Conservation (phyloP, 768 basidiomycete genomes). For the Mycena galericulata region DNA sequence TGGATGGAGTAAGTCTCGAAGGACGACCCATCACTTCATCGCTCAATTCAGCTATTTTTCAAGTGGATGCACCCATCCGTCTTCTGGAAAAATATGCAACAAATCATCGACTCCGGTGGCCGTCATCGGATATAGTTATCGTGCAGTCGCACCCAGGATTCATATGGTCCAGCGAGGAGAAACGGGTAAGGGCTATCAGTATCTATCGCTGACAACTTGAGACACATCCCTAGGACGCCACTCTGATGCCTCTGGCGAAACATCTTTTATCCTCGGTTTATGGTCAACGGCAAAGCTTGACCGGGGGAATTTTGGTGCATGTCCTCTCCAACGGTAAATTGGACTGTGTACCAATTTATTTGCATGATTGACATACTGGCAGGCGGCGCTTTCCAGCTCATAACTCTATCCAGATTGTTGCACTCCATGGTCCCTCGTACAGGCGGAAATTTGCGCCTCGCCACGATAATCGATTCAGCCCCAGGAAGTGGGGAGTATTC, state of each 20-base stretch:
- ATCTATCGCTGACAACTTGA: not conserved
- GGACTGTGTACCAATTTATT: not conserved
- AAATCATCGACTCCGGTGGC: slow-evolving; percentile 3
- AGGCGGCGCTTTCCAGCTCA: slow-evolving; percentile 15
- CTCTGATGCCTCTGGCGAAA: not conserved
- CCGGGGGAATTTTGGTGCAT: not conserved
- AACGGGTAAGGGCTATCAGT: not conserved
- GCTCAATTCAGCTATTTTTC: too few species aligned
- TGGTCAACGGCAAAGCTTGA: not conserved
- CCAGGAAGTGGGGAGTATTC: slow-evolving; percentile 6
- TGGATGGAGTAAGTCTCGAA: slow-evolving; percentile 3
- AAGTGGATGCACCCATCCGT: slow-evolving; percentile 10
- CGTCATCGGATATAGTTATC: slow-evolving; percentile 1
- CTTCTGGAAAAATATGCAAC: not conserved
- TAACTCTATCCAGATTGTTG: slow-evolving; percentile 1
- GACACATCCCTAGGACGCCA: not conserved
- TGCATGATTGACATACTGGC: not conserved
- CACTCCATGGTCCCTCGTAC: not conserved
- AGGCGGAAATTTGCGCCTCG: not conserved
- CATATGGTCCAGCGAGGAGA: slow-evolving; percentile 3
- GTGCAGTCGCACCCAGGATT: slow-evolving; percentile 3
- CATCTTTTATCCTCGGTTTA: slow-evolving; percentile 11
- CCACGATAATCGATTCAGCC: slow-evolving; percentile 11
- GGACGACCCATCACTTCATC: not conserved
- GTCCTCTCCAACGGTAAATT: not conserved